Evolutionary conservation across 352 stramenopile species (phyloP).

Genomic region (Phytophthora pluvialis): DNA sequence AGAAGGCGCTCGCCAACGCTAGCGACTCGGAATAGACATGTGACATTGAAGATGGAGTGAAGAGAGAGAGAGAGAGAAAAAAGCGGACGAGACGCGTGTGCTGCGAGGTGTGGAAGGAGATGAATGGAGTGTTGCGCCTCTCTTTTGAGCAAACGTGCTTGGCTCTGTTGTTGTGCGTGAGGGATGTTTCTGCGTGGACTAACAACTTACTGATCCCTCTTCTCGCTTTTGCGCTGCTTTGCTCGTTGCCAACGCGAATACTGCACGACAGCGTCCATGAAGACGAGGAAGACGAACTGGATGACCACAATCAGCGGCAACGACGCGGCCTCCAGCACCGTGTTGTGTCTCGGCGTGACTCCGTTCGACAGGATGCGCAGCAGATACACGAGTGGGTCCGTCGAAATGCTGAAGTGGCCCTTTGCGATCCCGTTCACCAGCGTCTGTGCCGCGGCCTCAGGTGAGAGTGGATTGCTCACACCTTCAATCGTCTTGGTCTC

Average conservation of each 20-base stretch:
- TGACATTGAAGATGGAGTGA: conserved; percentile 16
- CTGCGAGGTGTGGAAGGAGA: conserved; percentile 4
- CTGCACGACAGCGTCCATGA: conserved; percentile 52
- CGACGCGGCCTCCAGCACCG: conserved; percentile 42
- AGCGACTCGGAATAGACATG: conserved; percentile 54
- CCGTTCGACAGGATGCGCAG: conserved; percentile 57
- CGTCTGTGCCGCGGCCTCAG: conserved; percentile 41
- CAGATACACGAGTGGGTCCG: conserved; percentile 50
- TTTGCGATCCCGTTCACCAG: conserved; percentile 45
- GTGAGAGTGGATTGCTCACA: conserved; percentile 24
- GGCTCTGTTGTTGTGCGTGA: conserved; percentile 4
- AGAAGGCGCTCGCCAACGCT: conserved; percentile 68
- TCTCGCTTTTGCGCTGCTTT: conserved; percentile 25
- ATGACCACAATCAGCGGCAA: conserved; percentile 44
- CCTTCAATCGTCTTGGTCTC: conserved; percentile 57
- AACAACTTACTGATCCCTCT: conserved; percentile 25
- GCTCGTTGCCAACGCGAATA: conserved; percentile 34
- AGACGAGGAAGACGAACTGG: conserved; percentile 43
- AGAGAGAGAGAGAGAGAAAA: conserved; percentile 18
- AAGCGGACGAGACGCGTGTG: conserved; percentile 1
- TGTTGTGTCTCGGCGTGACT: conserved; percentile 49
- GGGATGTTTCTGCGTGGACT: conserved; percentile 8
- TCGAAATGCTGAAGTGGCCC: conserved; percentile 62
- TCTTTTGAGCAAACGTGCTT: conserved; percentile 20
- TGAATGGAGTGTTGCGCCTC: conserved; percentile 21